Evolutionary conservation across 306 rosid genomes (phyloP), one percentile per base, ranked within the genome.

Genomic region (Gillenia trifoliata): DNA sequence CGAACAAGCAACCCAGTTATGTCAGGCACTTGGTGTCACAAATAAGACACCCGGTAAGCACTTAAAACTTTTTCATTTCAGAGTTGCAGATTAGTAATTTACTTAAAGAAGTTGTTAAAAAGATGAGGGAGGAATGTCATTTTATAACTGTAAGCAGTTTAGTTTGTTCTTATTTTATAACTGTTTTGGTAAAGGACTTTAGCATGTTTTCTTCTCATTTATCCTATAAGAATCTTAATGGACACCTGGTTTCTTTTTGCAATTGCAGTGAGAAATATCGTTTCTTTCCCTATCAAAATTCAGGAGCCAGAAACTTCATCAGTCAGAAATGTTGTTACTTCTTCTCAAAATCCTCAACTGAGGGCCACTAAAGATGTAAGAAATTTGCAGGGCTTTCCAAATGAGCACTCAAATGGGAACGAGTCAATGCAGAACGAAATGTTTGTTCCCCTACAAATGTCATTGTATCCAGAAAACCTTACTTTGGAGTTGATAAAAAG

Each of bases 381-480:
- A n/a, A n/a, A n/a, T n/a, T n/a, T n/a, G n/a, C n/a, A n/a, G n/a
- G n/a, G n/a, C n/a, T n/a, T n/a, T n/a, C n/a, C n/a, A n/a, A n/a
- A n/a, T n/a, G n/a, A n/a, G n/a, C n/a, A n/a, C n/a, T n/a, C n/a
- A 89, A 73, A 74, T 77, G 75, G 74, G 47, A 45, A 33, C 5
- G 74, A 73, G 38, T 66, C 65, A 64, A 50, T 57, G 33, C 68
- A 28, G 38, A 54, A 20, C 22, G 77, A 54, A 74, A 75, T 81
- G 73, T 73, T 77, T n/a, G 30, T 17, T 17, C 20, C 62, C 72
- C 91, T 80, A 63, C 75, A 80, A 75, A 10, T 63, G 55, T 77
- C 83, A 20, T 50, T 59, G 20, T 79, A 85, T 68, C 89, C 91
- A 33, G 84, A 85, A 74, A 76, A 85, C 70, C 76, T 79, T 71